Evolutionary conservation across 169 alveolate genomes (phyloP).

Genomic region (Plasmodium sp.): DNA sequence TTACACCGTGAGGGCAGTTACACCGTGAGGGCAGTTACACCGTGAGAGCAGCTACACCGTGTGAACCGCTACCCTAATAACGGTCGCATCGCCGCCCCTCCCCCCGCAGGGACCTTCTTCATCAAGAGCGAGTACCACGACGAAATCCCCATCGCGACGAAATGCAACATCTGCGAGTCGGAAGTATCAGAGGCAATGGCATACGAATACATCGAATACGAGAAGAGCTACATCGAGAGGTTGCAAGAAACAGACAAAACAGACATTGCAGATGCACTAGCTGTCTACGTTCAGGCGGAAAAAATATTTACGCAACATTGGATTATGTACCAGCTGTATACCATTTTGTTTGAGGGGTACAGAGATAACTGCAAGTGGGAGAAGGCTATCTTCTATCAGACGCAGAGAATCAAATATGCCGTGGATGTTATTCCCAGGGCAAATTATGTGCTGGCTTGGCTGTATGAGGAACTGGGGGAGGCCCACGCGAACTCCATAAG

Average conservation of each 20-base stretch:
- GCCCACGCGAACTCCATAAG: conserved; percentile 73
- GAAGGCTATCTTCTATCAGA: conserved; percentile 77
- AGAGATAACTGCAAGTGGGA: conserved; percentile 76
- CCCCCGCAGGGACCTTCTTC: conserved; percentile 45
- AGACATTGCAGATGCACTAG: conserved; percentile 78
- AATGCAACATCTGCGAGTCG: conserved; percentile 43
- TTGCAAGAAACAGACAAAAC: conserved; percentile 79
- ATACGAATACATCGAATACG: conserved; percentile 66
- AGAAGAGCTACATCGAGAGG: conserved; percentile 76
- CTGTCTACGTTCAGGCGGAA: conserved; percentile 80
- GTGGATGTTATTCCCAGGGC: conserved; percentile 83
- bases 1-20: too few species aligned
- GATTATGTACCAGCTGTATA: conserved; percentile 80
- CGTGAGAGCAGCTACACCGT: not conserved
- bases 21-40: too few species aligned
- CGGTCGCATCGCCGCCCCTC: not conserved
- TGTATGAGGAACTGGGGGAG: conserved; percentile 89
- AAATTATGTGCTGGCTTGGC: conserved; percentile 88
- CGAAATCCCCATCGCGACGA: conserved; percentile 41
- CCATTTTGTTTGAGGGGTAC: conserved; percentile 81
- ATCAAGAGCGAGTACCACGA: conserved; percentile 48
- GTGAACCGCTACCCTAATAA: not conserved
- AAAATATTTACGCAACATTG: conserved; percentile 84
- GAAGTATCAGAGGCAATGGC: conserved; percentile 66
- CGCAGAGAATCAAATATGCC: conserved; percentile 77